Percentiles rank a stretch among this genome's conserved stretches.
Evolutionary conservation across 164 flowering plant genomes (phyloP).

Genomic region (Brasenia schreberi): DNA sequence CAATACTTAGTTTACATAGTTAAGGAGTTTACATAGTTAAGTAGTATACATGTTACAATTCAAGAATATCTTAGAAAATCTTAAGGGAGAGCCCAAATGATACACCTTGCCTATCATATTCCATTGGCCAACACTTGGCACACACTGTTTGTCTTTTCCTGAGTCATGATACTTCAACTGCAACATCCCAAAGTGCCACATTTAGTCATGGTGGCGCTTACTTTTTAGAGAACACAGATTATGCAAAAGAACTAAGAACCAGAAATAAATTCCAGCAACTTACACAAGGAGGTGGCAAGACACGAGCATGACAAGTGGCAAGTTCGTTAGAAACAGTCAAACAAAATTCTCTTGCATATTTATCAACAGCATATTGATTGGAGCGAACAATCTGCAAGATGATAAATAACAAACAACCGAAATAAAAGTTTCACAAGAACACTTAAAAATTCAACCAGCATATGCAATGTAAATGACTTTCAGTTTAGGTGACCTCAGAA

Average conservation of each 20-base stretch:
- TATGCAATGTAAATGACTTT: background rate
- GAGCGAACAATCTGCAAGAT: background rate
- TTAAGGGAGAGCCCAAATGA: too few relatives aligned
- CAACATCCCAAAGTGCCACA: background rate
- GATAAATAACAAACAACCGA: background rate
- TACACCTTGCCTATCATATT: conserved; percentile 78
- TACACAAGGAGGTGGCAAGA: background rate
- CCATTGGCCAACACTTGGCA: conserved; percentile 79
- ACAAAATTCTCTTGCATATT: background rate
- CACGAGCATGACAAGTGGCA: background rate
- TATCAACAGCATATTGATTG: background rate
- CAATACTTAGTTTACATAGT: background rate
- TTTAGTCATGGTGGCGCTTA: too few relatives aligned
- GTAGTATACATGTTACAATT: too few relatives aligned
- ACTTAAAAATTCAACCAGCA: background rate
- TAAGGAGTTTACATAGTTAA: too few relatives aligned
- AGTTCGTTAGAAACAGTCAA: background rate
- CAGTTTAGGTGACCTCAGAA: background rate
- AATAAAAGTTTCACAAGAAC: background rate
- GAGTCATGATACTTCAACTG: conserved; percentile 64
- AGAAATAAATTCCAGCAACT: background rate
- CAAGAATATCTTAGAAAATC: too few relatives aligned
- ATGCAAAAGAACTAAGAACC: background rate
- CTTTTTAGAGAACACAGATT: too few relatives aligned
- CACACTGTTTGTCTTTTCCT: conserved; percentile 32